These are phyloP conservation scores for Canna indica DNA, from an alignment of 176 grass and related monocot genomes.

Conservation along the genomic window DNA sequence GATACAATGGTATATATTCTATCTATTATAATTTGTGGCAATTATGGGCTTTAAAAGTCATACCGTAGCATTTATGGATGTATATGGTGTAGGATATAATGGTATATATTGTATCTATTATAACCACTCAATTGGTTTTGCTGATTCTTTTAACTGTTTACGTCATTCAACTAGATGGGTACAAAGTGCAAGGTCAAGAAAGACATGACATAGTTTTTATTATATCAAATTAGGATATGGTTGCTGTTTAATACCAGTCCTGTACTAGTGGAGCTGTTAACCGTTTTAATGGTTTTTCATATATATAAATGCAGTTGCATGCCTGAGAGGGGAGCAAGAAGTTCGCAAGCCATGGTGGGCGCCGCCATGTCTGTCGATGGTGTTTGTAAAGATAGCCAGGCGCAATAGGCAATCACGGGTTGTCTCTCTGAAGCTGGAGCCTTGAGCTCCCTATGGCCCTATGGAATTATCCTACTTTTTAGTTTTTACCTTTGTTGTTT, in stretches of 20 bases:
- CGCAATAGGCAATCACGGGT: constrained; percentile 72
- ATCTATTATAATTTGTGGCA: too few relatives aligned
- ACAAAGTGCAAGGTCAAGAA: neutral
- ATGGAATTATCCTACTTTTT: neutral
- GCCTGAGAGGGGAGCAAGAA: constrained; percentile 94
- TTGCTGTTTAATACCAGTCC: neutral
- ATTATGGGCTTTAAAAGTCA: neutral
- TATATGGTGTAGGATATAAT: neutral
- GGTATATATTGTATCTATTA: too few relatives aligned
- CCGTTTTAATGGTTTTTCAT: too few relatives aligned
- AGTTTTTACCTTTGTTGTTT: neutral
- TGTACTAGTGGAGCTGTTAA: too few relatives aligned
- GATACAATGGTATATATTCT: too few relatives aligned
- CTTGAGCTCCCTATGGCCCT: constrained; percentile 12
- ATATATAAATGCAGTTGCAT: constrained; percentile 47
- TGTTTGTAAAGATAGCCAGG: constrained; percentile 70
- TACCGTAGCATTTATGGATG: neutral
- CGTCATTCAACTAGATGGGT: neutral
- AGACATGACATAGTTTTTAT: neutral
- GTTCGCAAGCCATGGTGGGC: constrained; percentile 97
- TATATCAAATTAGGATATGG: neutral
- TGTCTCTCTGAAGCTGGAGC: constrained; percentile 89
- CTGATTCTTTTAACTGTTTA: neutral
- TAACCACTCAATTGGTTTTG: neutral
- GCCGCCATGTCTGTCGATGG: constrained; percentile 56